Evolutionary conservation across 176 grass and related monocot genomes (phyloP), one percentile per base, ranked within the genome.

Genomic region (Musa beccarii): DNA sequence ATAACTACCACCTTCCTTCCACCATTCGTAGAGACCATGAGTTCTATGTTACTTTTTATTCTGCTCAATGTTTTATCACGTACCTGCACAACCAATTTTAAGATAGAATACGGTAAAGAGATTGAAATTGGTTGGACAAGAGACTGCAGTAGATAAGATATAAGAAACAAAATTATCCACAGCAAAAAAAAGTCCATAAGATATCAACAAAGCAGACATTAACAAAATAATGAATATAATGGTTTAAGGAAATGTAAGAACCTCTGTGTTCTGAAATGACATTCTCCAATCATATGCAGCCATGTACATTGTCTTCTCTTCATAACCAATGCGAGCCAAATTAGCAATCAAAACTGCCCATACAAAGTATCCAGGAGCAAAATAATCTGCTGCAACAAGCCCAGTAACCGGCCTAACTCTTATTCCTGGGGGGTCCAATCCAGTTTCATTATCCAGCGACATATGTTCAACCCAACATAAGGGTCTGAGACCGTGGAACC

Each of bases 241-340:
- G 16, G 49, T 59, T 63, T 21, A 22, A 51, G n/a, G 29, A 34
- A 80, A 73, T 14, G 20, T 6, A 53, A 62, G 15, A 78, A 93
- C 95, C 95, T 98, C 90, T 0, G 95, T 99, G 71, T 99, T 94
- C 73, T 99, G 95, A 72, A 99, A 99, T 75, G 95, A 93, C 54
- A 99, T 79, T 76, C 95, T 89, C 95, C 95, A 99, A 86, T 99
- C 95, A 89, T 99, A 94, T 66, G 95, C 90, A 80, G 95, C 95
- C 95, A 99, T 99, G 79, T 99, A 99, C 95, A 99, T 99, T 16
- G 87, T 94, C 78, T 94, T 99, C 80, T 99, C 90, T 89, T 99
- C 95, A 75, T 99, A 99, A 52, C 95, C 95, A 79, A 99, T 94
- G 59, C 86, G 86, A 76, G 95, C 95, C 78, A 99, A 87, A 81